Conservation (phyloP, 108 stramenopile genomes). For the Cyclotella sp. region DNA sequence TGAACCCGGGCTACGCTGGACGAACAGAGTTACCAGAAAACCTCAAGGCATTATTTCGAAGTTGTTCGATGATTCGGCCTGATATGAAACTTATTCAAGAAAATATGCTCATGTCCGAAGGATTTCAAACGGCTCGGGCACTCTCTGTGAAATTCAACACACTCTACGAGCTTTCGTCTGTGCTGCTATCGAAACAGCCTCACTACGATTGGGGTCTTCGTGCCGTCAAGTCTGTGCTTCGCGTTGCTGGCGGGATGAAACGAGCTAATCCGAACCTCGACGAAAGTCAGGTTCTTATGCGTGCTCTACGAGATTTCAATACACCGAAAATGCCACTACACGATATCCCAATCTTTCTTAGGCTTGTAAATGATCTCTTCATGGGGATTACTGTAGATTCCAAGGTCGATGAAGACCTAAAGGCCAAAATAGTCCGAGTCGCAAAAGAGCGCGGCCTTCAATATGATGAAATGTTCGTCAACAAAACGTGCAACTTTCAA, state of each 20-base stretch:
- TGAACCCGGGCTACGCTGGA: slow-evolving; percentile 94
- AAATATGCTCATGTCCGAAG: slow-evolving; percentile 95
- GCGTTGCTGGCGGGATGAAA: slow-evolving; percentile 91
- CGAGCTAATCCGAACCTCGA: slow-evolving; percentile 86
- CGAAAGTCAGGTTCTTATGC: slow-evolving; percentile 90
- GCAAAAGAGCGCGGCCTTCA: slow-evolving; percentile 71
- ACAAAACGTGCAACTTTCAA: slow-evolving; percentile 84
- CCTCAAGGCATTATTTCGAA: slow-evolving; percentile 90
- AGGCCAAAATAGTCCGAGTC: slow-evolving; percentile 66
- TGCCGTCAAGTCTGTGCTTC: slow-evolving; percentile 90
- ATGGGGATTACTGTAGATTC: slow-evolving; percentile 85
- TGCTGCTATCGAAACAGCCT: slow-evolving; percentile 87
- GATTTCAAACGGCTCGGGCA: slow-evolving; percentile 88
- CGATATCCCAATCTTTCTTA: slow-evolving; percentile 90
- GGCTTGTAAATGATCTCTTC: slow-evolving; percentile 90
- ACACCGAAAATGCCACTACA: slow-evolving; percentile 90
- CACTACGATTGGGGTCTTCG: slow-evolving; percentile 95
- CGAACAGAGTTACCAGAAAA: slow-evolving; percentile 93
- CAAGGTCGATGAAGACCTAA: slow-evolving; percentile 83
- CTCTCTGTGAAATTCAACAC: slow-evolving; percentile 93
- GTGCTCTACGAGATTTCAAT: slow-evolving; percentile 93
- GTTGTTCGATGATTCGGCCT: slow-evolving; percentile 94
- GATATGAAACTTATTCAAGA: slow-evolving; percentile 92
- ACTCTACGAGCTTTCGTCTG: slow-evolving; percentile 85
- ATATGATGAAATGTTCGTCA: slow-evolving; percentile 72